Evolutionary conservation across 2,329 filamentous ascomycete genomes (phyloP), one percentile per base, ranked within the genome.

Genomic region (Clonostachys solani): DNA sequence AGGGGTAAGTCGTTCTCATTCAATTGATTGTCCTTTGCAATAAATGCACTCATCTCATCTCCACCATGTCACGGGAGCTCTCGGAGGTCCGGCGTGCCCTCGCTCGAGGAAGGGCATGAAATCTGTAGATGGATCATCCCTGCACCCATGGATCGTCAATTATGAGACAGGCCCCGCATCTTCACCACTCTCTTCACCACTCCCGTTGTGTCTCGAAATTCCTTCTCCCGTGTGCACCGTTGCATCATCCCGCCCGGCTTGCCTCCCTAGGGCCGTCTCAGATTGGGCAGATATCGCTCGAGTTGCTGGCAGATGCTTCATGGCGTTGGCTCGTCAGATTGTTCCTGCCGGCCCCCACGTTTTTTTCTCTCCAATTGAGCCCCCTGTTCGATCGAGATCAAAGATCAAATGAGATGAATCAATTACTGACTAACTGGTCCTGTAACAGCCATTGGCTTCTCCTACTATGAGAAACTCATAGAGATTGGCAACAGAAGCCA

Each of bases 401-500:
- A 7, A 35, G n/a, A 15, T 19, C n/a, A 10, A 29, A 29, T 29
- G 23, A 29, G 23, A 29, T 29, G 23, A 29, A 29, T 18, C 12
- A 16, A 41, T 49, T 50, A 10, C 23, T 29, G 23, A 29, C 23
- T 29, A 9, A 29, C 23, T 29, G 23, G 23, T 10, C 23, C 10
- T 29, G 10, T 36, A 42, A 35, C 64, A 97, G 94, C 92, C 45
- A 87, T 96, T 62, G 91, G 86, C 19, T 99, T 95, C 66, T 85
- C 84, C 54, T 97, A 96, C 67, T 96, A 95, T 62, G 94, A 99
- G 68, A 86, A 83, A 42, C 77, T 97, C 47, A 75, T 92, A 57
- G 80, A 82, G 53, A 71, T 79, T 42, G 83, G 81, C 56, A 83
- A 90, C 62, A 71, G 73, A 48, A 71, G 72, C 52, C 81, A 83